These are phyloP conservation scores for Botrytis cinerea DNA, from an alignment of 2,329 filamentous ascomycete genomes.

Conservation along the genomic window DNA sequence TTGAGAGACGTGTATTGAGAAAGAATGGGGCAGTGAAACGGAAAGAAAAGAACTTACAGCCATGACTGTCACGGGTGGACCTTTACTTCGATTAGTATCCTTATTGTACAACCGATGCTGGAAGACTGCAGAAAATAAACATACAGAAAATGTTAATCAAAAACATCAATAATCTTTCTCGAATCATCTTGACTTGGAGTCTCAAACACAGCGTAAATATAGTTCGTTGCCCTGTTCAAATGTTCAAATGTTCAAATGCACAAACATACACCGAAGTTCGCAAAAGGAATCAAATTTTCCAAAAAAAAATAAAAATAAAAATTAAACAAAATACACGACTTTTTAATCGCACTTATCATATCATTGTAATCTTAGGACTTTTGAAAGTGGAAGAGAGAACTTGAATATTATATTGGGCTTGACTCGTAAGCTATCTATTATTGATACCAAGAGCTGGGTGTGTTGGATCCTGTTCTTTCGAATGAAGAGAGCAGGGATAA, in stretches of 20 bases:
- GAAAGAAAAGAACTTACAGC: constrained; percentile 26
- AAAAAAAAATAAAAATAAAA: background rate
- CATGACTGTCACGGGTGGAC: constrained; percentile 35
- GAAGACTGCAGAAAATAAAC: background rate
- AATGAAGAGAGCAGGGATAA: background rate
- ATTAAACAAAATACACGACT: background rate
- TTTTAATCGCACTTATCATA: background rate
- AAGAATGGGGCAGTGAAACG: background rate
- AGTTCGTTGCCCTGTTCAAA: background rate
- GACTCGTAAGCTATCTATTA: background rate
- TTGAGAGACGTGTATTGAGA: background rate
- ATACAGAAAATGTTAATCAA: constrained; percentile 36
- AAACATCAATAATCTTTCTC: constrained; percentile 27
- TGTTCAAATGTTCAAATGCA: background rate
- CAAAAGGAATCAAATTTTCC: background rate
- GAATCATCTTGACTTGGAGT: constrained; percentile 22
- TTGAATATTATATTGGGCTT: background rate
- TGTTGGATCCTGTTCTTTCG: background rate
- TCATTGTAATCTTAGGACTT: background rate
- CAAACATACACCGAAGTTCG: background rate
- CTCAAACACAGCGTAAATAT: background rate
- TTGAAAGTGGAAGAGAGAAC: background rate
- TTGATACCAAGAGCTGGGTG: background rate
- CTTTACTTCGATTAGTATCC: constrained; percentile 16
- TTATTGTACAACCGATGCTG: background rate